Evolutionary conservation across 2,329 filamentous ascomycete genomes (phyloP).

Genomic region (Hansfordia pulvinata): DNA sequence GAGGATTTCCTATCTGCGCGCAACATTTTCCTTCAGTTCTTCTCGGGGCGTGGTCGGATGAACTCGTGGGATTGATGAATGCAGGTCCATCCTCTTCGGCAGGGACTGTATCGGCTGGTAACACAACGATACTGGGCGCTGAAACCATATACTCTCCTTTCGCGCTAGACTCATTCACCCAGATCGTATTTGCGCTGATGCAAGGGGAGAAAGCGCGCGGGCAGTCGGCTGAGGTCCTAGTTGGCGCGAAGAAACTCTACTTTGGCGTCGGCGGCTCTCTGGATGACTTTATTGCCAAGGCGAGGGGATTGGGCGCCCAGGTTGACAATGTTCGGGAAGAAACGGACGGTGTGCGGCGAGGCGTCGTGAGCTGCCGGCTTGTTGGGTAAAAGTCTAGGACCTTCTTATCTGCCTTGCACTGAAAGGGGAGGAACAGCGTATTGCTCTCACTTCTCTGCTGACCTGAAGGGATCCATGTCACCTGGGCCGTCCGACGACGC

Average conservation of each 20-base stretch:
- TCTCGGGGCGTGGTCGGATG: slow-evolving; percentile 65
- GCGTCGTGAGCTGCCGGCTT: too few relatives aligned
- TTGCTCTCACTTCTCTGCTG: too few relatives aligned
- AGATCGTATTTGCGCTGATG: slow-evolving; percentile 41
- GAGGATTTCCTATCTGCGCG: slow-evolving; percentile 31
- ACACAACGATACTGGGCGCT: slow-evolving; percentile 51
- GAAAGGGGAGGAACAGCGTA: too few relatives aligned
- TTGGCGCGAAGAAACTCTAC: slow-evolving; percentile 69
- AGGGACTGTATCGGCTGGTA: slow-evolving; percentile 15
- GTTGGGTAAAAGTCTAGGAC: too few relatives aligned
- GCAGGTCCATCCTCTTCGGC: slow-evolving; percentile 6
- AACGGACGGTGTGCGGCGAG: slow-evolving; percentile 44
- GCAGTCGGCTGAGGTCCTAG: slow-evolving; percentile 43
- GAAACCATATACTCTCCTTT: slow-evolving; percentile 77
- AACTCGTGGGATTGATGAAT: slow-evolving; percentile 45
- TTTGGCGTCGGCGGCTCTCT: slow-evolving; percentile 77
- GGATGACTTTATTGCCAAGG: slow-evolving; percentile 53
- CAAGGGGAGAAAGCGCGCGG: slow-evolving; percentile 22
- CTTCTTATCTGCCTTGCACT: too few relatives aligned
- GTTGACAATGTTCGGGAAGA: slow-evolving; percentile 43
- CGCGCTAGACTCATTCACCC: slow-evolving; percentile 54
- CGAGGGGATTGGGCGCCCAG: slow-evolving; percentile 30
- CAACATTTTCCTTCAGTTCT: slow-evolving; percentile 46
- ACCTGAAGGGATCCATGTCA: too few relatives aligned
- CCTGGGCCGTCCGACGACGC: too few relatives aligned